Evolutionary conservation across 768 basidiomycete genomes (phyloP).

Genomic region (Lactarius quietus): DNA sequence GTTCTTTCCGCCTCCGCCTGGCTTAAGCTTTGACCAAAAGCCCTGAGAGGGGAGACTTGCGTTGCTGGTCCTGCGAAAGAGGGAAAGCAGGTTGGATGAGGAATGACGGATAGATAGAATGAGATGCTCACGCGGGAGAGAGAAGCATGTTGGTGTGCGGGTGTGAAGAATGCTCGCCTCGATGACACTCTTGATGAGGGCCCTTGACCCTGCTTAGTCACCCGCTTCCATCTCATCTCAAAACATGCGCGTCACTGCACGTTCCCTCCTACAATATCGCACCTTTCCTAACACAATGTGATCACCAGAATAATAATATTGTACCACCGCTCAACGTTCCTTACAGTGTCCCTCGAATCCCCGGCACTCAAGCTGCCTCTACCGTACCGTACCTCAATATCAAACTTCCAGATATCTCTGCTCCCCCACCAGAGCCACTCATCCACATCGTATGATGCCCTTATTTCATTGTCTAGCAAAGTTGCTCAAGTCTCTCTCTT

Average conservation of each 20-base stretch:
- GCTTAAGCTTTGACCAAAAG: conserved; percentile 66
- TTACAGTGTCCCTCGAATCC: conserved; percentile 31
- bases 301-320: neutral
- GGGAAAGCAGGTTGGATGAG: conserved; percentile 35
- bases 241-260: neutral
- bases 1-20: conserved; percentile 30
- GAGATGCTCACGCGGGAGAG: conserved; percentile 67
- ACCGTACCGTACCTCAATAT: conserved; percentile 43
- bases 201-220: neutral
- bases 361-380: conserved; percentile 22
- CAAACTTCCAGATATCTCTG: conserved; percentile 54
- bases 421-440: conserved; percentile 40
- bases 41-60: conserved; percentile 51
- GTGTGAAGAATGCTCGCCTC: conserved; percentile 18
- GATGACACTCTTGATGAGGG: conserved; percentile 11
- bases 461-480: conserved; percentile 6
- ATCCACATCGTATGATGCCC: conserved; percentile 56
- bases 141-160: conserved; percentile 53
- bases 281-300: neutral
- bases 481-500: conserved; percentile 16
- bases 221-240: neutral
- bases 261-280: neutral
- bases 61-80: conserved; percentile 55
- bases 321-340: conserved; percentile 11
- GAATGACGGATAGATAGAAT: conserved; percentile 25